Base-by-base conservation (phyloP, 192 early-diverging fungal genomes). In the Physocladia obscura region DNA sequence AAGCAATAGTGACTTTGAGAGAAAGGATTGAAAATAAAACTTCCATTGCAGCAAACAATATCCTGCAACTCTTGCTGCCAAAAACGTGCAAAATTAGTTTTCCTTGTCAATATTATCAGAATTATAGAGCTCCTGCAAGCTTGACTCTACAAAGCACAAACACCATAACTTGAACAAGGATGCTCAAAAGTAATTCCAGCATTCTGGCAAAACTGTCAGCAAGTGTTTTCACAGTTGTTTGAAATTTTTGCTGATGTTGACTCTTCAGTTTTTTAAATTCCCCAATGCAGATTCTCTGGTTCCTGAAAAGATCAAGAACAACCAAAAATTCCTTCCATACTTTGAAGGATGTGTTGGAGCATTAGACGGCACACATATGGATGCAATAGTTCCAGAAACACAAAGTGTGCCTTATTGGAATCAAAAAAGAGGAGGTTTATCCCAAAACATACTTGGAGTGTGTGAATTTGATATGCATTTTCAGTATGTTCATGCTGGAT, bases 291-390 rank as follows among this genome's bases (percentile, higher is more conserved):
- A 50, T 32, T 8, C 13, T 1, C 48, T 3, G 31, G 30, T 24
- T 49, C 40, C 62, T 29, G 6, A n/a, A 17, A 48, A 64, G 31
- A 63, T 69, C 30, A 34, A 15, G 24, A 27, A 67, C 1, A 62
- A 44, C 3, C 6, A 13, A 30, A 29, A 34, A 39, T 63, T 62
- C n/a, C 29, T 19, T 40, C 58, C 58, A 0, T 62, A 37, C 2
- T 69, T 69, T 62, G 27, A 69, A 1, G 58, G 51, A 19, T 69
- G 67, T 34, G 6, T 69, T 62, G 67, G 67, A 1, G 67, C 67
- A n/a, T 30, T 69, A n/a, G 67, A 69, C 4, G 67, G 67, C 50
- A 69, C 67, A 1, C 67, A 62, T 62, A 36, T 69, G n/a, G 19
- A 19, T 24, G 67, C 67, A 19, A 6, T 15, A 24, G 58, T 69